Evolutionary conservation across 495 filamentous ascomycete genomes (phyloP).

Genomic region (Collariella sp.): DNA sequence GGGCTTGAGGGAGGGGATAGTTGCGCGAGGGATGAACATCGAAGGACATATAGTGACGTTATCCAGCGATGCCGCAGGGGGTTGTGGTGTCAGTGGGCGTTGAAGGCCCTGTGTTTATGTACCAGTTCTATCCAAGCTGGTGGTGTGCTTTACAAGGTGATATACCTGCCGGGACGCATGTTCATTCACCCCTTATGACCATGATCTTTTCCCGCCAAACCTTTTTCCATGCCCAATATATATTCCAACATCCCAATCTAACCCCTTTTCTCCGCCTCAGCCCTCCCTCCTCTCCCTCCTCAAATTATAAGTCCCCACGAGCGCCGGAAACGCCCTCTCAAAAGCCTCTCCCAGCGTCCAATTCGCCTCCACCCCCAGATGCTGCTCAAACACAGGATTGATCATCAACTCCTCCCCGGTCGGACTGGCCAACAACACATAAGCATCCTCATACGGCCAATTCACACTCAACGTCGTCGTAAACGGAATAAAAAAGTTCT

Average conservation of each 20-base stretch:
- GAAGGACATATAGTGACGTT: neutral
- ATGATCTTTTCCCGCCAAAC: too few relatives aligned
- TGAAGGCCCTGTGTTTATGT: too few relatives aligned
- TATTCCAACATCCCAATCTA: neutral
- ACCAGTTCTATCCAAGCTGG: too few relatives aligned
- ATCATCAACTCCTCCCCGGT: constrained; percentile 56
- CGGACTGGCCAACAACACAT: constrained; percentile 48
- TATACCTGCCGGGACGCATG: too few relatives aligned
- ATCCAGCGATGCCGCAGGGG: too few relatives aligned
- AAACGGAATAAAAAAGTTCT: constrained; percentile 72
- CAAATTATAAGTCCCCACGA: constrained; percentile 47
- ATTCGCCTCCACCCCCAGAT: constrained; percentile 57
- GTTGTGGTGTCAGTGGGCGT: too few relatives aligned
- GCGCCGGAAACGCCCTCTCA: constrained; percentile 49
- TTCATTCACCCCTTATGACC: too few relatives aligned
- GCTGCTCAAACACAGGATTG: constrained; percentile 72
- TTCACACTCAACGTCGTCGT: constrained; percentile 63
- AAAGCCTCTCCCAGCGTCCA: constrained; percentile 72
- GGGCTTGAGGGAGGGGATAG: neutral
- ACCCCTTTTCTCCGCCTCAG: neutral
- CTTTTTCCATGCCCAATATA: neutral
- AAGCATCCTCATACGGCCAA: constrained; percentile 66
- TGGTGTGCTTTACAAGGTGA: too few relatives aligned
- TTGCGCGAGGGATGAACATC: neutral
- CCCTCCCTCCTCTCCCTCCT: constrained; percentile 8